phyloP scores from a whole-genome alignment of 768 basidiomycete genomes.

The Russula brevipes region DNA sequence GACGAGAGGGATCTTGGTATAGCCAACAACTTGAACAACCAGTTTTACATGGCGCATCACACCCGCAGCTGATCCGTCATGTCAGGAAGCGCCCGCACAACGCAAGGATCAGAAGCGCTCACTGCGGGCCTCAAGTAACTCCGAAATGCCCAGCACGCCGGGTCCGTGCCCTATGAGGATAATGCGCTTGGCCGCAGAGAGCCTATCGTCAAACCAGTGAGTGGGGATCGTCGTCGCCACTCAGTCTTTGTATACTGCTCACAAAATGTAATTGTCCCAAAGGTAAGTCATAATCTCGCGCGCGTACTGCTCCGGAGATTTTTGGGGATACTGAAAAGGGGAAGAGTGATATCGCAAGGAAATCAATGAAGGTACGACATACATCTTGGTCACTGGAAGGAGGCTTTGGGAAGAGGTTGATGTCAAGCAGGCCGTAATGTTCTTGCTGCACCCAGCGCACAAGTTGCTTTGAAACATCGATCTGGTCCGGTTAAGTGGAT shows the following conservation, averaged over 20 bases:
- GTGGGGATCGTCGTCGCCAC: not conserved
- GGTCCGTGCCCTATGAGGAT: constrained; percentile 85
- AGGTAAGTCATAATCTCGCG: constrained; percentile 70
- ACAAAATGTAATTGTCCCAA: constrained; percentile 98
- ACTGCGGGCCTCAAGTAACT: constrained; percentile 71
- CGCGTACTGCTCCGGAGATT: constrained; percentile 35
- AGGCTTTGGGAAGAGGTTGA: constrained; percentile 69
- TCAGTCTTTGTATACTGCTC: constrained; percentile 1
- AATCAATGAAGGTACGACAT: constrained; percentile 2
- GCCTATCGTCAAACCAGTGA: constrained; percentile 37
- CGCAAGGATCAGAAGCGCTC: constrained; percentile 26
- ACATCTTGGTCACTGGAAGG: constrained; percentile 16
- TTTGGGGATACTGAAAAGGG: constrained; percentile 19
- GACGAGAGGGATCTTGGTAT: constrained; percentile 23
- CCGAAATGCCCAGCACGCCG: constrained; percentile 71
- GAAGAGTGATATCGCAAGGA: not conserved
- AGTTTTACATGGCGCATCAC: constrained; percentile 40
- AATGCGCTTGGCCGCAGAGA: constrained; percentile 67
- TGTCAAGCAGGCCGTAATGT: constrained; percentile 74
- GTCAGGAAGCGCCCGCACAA: not conserved
- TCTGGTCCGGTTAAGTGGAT: constrained; percentile 42
- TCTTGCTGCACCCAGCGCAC: constrained; percentile 68
- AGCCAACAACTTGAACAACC: constrained; percentile 25
- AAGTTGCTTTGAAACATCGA: constrained; percentile 78
- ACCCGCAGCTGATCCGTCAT: constrained; percentile 38